These are phyloP conservation scores for Bretschneidera sinensis DNA, from an alignment of 345 rosid genomes.

Conservation along the genomic window DNA sequence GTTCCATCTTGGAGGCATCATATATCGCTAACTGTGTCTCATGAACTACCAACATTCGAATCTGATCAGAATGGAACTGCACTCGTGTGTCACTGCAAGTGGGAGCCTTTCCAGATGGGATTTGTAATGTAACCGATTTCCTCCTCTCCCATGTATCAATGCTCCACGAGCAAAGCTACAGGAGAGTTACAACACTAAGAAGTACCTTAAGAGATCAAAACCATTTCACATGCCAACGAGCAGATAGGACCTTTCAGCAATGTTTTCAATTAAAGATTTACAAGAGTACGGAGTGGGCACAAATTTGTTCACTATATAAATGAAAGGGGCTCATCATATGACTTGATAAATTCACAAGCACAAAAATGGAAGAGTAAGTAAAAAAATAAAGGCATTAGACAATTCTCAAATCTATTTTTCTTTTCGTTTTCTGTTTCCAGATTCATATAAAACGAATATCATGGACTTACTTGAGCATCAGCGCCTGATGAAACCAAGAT, in stretches of 20 bases:
- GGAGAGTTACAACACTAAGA: slow-evolving; percentile 10
- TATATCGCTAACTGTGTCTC: slow-evolving; percentile 79
- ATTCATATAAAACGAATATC: neutral
- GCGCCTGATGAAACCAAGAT: slow-evolving; percentile 91
- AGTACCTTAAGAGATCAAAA: slow-evolving; percentile 5
- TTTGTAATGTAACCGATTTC: slow-evolving; percentile 52
- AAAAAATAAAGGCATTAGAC: too few relatives aligned
- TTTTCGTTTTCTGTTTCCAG: too few relatives aligned
- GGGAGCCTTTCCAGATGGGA: slow-evolving; percentile 63
- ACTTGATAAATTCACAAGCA: neutral
- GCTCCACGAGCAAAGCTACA: slow-evolving; percentile 77
- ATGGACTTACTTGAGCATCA: slow-evolving; percentile 78
- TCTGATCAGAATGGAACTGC: slow-evolving; percentile 76
- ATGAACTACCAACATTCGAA: slow-evolving; percentile 66
- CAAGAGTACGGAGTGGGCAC: neutral
- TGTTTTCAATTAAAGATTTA: too few relatives aligned
- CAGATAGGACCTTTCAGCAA: neutral
- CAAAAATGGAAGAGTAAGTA: too few relatives aligned
- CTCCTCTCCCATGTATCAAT: slow-evolving; percentile 89
- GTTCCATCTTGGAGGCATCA: slow-evolving; percentile 82
- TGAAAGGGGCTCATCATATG: too few relatives aligned
- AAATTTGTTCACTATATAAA: too few relatives aligned
- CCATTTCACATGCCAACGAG: neutral
- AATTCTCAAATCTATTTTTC: too few relatives aligned
- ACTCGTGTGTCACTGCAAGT: slow-evolving; percentile 69